Evolutionary conservation across 2,329 filamentous ascomycete genomes (phyloP), one percentile per base, ranked within the genome.

Genomic region (Periconia digitata): DNA sequence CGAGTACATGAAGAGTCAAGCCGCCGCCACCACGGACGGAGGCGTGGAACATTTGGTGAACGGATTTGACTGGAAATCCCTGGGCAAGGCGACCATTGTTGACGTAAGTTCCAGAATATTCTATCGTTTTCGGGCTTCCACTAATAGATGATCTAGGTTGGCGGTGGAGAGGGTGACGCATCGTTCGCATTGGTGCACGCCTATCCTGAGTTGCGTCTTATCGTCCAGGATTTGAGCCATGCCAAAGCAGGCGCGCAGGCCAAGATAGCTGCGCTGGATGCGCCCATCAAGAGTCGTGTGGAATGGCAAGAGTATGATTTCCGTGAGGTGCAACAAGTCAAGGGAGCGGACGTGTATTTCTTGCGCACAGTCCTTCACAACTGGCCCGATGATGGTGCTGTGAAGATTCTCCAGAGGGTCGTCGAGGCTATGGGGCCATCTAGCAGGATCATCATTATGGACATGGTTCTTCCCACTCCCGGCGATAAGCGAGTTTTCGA

Each of bases 291-390:
- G 6, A 6, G 13, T 7, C 24, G 24, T 13, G 13, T 27, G 6
- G 24, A 27, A 27, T 27, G 24, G 24, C 24, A 27, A 13, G 24
- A 27, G 24, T 13, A 27, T 13, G 24, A 27, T 27, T 27, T 27
- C 13, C 13, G 6, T 27, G 7, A 27, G 13, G 24, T 7, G 6
- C 24, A 27, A 13, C 6, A 13, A 7, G 24, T 27, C 13, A 6
- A 27, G 13, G 24, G 24, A n/a, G n/a, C n/a, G n/a, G n/a, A n/a
- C n/a, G 76, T 81, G 3, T 84, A 83, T 64, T 75, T 78, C 57
- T 77, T 82, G 64, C 76, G 79, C 37, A 79, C 76, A 73, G 81
- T 84, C 53, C 65, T 85, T 7, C 80, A 84, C 59, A 81, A 84
- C 64, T 81, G 81, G 66, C 77, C 79, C 0, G 80, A 79, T 12